These are phyloP conservation scores for Trichoderma sp. DNA, from an alignment of 2,329 filamentous ascomycete genomes.

Conservation along the genomic window DNA sequence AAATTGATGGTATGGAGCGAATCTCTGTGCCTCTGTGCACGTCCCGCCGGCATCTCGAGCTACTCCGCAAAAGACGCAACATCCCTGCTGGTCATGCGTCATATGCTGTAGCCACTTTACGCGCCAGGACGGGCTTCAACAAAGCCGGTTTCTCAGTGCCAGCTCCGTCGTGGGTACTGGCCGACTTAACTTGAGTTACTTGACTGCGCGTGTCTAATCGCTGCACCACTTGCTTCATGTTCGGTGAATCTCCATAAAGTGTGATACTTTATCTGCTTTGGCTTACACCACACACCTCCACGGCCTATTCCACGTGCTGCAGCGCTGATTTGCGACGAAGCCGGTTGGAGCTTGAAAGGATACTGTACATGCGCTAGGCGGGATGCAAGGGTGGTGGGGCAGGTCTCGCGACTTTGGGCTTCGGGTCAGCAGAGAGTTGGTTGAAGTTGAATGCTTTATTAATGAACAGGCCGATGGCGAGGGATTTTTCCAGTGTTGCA, in stretches of 20 bases:
- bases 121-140: conserved; percentile 10
- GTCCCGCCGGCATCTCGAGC: background rate
- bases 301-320: background rate
- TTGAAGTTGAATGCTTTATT: background rate
- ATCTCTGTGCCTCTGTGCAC: background rate
- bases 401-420: conserved; percentile 14
- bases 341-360: background rate
- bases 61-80: conserved; percentile 24
- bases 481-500: background rate
- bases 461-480: background rate
- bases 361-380: background rate
- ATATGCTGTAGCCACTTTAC: conserved; percentile 30
- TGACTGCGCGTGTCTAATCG: background rate
- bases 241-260: background rate
- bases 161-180: background rate
- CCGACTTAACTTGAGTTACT: background rate
- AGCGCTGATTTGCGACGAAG: background rate
- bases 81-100: conserved; percentile 26
- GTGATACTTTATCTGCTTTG: background rate
- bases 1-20: background rate
- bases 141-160: conserved; percentile 21
- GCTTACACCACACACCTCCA: background rate
- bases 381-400: background rate
- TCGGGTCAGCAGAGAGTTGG: conserved; percentile 15
- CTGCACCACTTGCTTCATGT: background rate